Percentiles rank a stretch among this genome's conserved stretches.
phyloP scores from a whole-genome alignment of 805 yeast species.

The Ogataea dorogensis region DNA sequence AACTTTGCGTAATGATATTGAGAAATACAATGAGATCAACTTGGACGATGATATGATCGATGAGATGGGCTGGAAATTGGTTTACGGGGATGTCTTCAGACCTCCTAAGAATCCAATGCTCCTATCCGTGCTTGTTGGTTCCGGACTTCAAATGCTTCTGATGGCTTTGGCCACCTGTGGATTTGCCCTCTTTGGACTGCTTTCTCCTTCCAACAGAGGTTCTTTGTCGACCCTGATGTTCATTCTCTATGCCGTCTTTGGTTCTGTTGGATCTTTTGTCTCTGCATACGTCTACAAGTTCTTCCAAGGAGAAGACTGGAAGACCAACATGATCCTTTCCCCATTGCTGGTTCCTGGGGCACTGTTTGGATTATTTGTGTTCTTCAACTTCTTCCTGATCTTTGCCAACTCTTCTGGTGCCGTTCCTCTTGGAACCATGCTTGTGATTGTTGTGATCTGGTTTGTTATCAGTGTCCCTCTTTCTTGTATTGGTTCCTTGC shows the following conservation, averaged over 20 bases:
- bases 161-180: constrained; percentile 72
- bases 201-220: constrained; percentile 95
- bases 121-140: constrained; percentile 79
- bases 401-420: constrained; percentile 87
- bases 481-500: constrained; percentile 76
- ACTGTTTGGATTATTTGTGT: constrained; percentile 59
- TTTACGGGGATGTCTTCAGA: constrained; percentile 94
- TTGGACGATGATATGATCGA: constrained; percentile 84
- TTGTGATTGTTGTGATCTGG: constrained; percentile 82
- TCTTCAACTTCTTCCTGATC: constrained; percentile 79
- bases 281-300: constrained; percentile 83
- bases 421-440: constrained; percentile 86
- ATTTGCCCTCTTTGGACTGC: constrained; percentile 83
- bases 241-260: constrained; percentile 74
- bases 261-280: constrained; percentile 82
- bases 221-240: constrained; percentile 89
- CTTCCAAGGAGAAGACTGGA: constrained; percentile 92
- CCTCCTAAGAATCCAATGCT: constrained; percentile 69
- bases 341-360: constrained; percentile 85
- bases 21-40: constrained; percentile 84
- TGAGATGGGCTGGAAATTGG: constrained; percentile 95
- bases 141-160: constrained; percentile 79
- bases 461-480: constrained; percentile 80
- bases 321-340: constrained; percentile 74
- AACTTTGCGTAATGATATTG: constrained; percentile 81